Evolutionary conservation across 2,329 filamentous ascomycete species (phyloP).

Genomic region (Neurospora sp.): DNA sequence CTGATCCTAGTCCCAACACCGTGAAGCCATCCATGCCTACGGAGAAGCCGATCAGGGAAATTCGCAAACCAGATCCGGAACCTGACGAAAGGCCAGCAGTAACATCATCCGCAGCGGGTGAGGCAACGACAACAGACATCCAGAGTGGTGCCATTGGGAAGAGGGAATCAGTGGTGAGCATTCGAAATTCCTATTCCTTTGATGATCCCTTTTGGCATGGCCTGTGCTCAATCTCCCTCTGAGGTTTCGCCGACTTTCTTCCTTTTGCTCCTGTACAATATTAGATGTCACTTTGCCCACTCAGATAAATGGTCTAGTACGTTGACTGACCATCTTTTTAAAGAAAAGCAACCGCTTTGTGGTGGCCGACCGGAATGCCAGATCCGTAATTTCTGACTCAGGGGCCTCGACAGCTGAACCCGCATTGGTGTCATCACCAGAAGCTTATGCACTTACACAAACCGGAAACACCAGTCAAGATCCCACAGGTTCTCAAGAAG

Average conservation of each 20-base stretch:
- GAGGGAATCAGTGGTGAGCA: neutral
- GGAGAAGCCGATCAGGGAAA: neutral
- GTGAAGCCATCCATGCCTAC: neutral
- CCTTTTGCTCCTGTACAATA: constrained; percentile 2
- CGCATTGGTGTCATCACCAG: neutral
- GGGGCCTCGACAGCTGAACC: constrained; percentile 3
- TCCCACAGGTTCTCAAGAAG: neutral
- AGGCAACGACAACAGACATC: neutral
- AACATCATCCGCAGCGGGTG: neutral
- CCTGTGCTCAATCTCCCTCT: neutral
- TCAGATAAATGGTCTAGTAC: constrained; percentile 1
- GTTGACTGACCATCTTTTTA: neutral
- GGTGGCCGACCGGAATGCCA: constrained; percentile 16
- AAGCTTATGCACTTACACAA: neutral
- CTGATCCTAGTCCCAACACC: neutral
- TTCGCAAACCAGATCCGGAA: neutral
- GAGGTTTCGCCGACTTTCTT: neutral
- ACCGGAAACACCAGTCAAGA: neutral
- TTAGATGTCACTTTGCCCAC: neutral
- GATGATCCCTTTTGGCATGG: neutral
- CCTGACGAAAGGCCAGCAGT: neutral
- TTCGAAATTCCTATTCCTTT: neutral
- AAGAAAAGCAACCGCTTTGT: constrained; percentile 17
- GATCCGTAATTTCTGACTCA: constrained; percentile 5
- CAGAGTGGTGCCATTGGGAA: neutral